Base-by-base conservation (phyloP, 768 basidiomycete species). In the Mrakia blollopis region DNA sequence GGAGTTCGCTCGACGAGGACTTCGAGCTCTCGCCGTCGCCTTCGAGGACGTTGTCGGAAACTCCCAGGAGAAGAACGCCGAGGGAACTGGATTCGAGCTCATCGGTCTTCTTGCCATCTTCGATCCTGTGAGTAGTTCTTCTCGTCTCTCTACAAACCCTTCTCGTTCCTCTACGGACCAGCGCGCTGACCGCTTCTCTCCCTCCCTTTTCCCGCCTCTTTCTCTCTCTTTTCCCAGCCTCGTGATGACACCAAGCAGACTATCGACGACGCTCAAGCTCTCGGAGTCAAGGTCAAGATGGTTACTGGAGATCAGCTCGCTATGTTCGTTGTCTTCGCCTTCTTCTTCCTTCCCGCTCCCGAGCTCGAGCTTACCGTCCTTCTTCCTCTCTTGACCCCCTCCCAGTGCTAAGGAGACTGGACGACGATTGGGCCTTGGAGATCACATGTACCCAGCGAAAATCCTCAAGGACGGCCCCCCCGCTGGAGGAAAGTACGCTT, bases 221-320 rank as follows among this genome's bases (percentile, higher is more conserved):
- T n/a, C 10, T 28, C 57, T 57, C 57, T n/a, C 57, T 9, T 23
- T 25, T 23, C 23, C 7, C 57, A 57, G 57, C 96, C 96, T 79
- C 94, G 96, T 85, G 91, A 92, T 0, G 96, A 98, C 83, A 98
- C 96, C 85, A 97, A 98, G 87, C 92, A 97, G 86, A 98, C 96
- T 28, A 98, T 98, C 83, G 95, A 98, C 82, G 94, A 98, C 84
- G 95, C 96, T 73, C 87, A 94, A 76, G 90, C 91, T 76, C 93
- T 98, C 83, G 96, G 96, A 85, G 94, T 98, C 81, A 91, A 91
- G 84, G 95, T 98, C 84, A 98, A 98, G 91, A 98, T 98, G 96
- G 96, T 98, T 78, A 98, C 96, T n/a, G 96, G 96, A 87, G 96
- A 98, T 84, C 96, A 98, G 87, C 93, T 98, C 83, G 96, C 96